Base-by-base conservation (phyloP, 192 early-diverging fungal genomes). In the Coemansia guatemalensis region DNA sequence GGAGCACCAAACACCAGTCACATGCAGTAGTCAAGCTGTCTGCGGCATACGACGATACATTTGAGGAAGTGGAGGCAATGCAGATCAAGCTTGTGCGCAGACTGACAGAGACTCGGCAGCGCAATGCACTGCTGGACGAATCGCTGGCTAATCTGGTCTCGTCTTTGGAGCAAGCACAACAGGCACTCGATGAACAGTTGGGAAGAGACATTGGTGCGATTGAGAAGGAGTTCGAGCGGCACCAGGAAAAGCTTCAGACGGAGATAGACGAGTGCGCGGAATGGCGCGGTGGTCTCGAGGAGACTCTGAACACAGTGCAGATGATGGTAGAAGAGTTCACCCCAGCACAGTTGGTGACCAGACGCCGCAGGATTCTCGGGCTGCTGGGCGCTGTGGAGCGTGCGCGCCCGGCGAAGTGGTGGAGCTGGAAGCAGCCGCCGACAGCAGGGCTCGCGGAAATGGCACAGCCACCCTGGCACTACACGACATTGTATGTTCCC, bases 21-120 rank as follows among this genome's bases (percentile, higher is more conserved):
- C 78, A 81, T 54, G 23, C 32, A 5, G 59, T 66, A 0, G 33
- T 50, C 48, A 75, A 61, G 54, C 60, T 81, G 25, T 33, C 78
- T 1, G 64, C 54, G 4, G 78, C 69, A 7, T 81, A 81, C 60
- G 73, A 81, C 65, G 78, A 81, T 53, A 60, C 69, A 22, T 81
- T 59, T 49, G 78, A 81, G 53, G 66, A 58, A 0, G 65, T 81
- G 14, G 78, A 81, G 33, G 48, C 59, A 14, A 33, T 67, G 61
- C 73, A 74, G 33, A 14, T 75, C 44, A 22, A 67, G 44, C 65
- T 81, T 11, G 59, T 81, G 20, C 25, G 56, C 7, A 41, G 56
- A 6, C 51, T 73, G 49, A 44, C 25, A 30, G 73, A 81, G 39
- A 69, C 78, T 2, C 78, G 78, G 2, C 52, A 64, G 33, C 71